Evolutionary conservation across 202 grass and related monocot species (phyloP).

Genomic region (Setaria viridis): DNA sequence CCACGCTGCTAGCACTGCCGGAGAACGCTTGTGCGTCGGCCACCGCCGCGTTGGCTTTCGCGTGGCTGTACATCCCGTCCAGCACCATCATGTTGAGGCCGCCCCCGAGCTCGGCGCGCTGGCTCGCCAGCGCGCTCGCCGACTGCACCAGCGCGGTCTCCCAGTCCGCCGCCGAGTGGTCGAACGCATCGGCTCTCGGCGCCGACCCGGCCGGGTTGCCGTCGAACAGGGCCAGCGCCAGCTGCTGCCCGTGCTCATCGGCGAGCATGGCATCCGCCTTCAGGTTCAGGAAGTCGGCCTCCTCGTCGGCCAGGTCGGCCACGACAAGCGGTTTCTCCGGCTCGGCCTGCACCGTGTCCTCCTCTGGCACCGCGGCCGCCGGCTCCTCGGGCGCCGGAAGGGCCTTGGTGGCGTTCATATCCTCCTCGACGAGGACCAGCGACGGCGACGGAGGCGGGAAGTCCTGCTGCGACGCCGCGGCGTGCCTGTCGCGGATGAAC

Average conservation of each 20-base stretch:
- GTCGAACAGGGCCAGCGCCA: conserved; percentile 74
- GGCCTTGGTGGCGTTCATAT: conserved; percentile 60
- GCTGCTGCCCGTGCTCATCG: conserved; percentile 61
- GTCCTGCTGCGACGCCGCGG: conserved; percentile 14
- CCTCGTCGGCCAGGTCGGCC: conserved; percentile 21
- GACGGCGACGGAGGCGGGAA: background rate
- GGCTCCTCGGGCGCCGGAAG: conserved; percentile 56
- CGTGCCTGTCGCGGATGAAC: conserved; percentile 68
- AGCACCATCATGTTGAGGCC: conserved; percentile 74
- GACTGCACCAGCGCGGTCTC: conserved; percentile 78
- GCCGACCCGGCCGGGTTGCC: conserved; percentile 27
- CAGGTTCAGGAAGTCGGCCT: conserved; percentile 78
- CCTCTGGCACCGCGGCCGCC: background rate
- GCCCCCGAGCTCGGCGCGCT: conserved; percentile 65
- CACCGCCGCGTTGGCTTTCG: conserved; percentile 45
- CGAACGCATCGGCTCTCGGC: conserved; percentile 30
- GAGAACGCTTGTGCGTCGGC: conserved; percentile 21
- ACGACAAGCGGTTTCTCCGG: conserved; percentile 40
- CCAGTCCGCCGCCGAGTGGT: conserved; percentile 62
- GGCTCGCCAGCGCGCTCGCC: conserved; percentile 57
- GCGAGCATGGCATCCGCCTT: conserved; percentile 60
- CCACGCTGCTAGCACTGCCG: conserved; percentile 73
- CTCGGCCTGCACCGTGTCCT: background rate
- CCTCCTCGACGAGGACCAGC: conserved; percentile 30
- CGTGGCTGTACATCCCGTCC: conserved; percentile 80